Evolutionary conservation across 2,329 filamentous ascomycete species (phyloP), one percentile per base, ranked within the genome.

Genomic region (Neophaeococcomyces mojaviensis): DNA sequence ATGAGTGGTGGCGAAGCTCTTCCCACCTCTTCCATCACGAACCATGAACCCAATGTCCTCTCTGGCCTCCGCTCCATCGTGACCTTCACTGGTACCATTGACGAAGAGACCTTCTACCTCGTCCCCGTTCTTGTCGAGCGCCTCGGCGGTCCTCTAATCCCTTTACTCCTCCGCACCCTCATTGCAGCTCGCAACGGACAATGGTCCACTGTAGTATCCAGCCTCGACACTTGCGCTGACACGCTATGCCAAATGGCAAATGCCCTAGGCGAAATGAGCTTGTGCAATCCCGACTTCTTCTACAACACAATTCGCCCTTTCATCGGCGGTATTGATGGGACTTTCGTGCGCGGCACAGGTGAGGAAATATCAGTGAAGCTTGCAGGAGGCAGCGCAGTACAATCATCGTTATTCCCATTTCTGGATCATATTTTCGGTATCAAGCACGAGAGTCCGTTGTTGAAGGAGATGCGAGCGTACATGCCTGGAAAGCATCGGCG

Each of bases 91-190:
- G 32, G 42, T 28, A 51, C 49, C 5, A 24, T 41, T 10, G 49
- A 51, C 35, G 49, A 51, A 38, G 49, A 48, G 5, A 37, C 46
- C 4, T 51, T 51, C 26, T 32, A 51, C 36, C 37, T 51, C 7
- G 39, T 46, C 15, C 46, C 49, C 7, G 34, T 42, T 3, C 39
- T 49, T 26, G 39, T 46, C 16, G 49, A 51, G 37, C 37, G 24
- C 9, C 26, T 31, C 26, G 46, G 34, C 5, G 41, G 36, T 30
- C 32, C 30, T 16, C 42, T 51, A 12, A 19, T 43, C 33, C 13
- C 24, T 8, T 20, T 39, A 28, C 24, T 49, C 15, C 38, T 51
- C 9, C n/a, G 45, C 26, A 26, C 37, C 15, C 28, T 50, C 10
- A 24, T 5, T 12, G 39, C 38, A 26, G 33, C 35, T 4, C 36